Base-by-base conservation (phyloP, 148 eudicot species). In the Simmondsia chinensis region DNA sequence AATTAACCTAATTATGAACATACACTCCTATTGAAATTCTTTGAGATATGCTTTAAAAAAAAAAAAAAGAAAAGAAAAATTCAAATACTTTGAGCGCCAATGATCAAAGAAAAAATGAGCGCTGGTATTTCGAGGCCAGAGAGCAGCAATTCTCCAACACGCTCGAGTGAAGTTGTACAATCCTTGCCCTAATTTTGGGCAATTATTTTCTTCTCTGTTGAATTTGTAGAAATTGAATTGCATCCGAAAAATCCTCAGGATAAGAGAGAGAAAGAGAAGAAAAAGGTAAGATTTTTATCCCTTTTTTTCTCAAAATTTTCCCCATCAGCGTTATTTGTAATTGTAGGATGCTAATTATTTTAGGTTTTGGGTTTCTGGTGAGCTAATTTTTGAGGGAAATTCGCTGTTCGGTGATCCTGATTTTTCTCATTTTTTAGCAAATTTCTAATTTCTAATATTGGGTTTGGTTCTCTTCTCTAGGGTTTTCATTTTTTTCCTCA, bases 101-200 rank as follows among this genome's bases (percentile, higher is more conserved):
- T n/a, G n/a, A n/a, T n/a, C n/a, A n/a, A n/a, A n/a, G n/a, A n/a
- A n/a, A n/a, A n/a, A n/a, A n/a, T n/a, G n/a, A n/a, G n/a, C n/a
- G n/a, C n/a, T n/a, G n/a, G n/a, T n/a, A n/a, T n/a, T n/a, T n/a
- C n/a, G n/a, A n/a, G n/a, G n/a, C n/a, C n/a, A n/a, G n/a, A n/a
- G n/a, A n/a, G n/a, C n/a, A n/a, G n/a, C n/a, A n/a, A n/a, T n/a
- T n/a, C n/a, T n/a, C n/a, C n/a, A n/a, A n/a, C n/a, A n/a, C n/a
- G n/a, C n/a, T n/a, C n/a, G n/a, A n/a, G n/a, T 38, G 50, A 43
- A 69, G 82, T 72, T 35, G 75, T 58, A 42, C 66, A 71, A 66
- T 46, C 54, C 36, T 28, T 48, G 75, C 69, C 39, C 72, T 60
- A 64, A 58, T 54, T 59, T 34, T 60, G 55, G 63, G 57, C 28